Evolutionary conservation across 1,284 basidiomycete species (phyloP).

Genomic region (Cystobasidium sp.): DNA sequence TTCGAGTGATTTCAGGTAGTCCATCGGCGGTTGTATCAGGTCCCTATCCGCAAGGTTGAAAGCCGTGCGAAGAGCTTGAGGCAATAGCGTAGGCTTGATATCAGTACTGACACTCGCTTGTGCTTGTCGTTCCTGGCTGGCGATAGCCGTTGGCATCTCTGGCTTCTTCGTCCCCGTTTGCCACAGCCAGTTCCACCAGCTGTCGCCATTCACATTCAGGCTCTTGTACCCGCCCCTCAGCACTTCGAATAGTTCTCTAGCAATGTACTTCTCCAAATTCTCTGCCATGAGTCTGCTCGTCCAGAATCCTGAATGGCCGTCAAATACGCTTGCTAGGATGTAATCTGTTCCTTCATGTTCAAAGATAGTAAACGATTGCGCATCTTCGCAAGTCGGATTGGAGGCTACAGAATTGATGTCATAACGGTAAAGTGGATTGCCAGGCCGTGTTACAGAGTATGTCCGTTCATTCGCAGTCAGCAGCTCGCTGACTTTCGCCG

Average conservation of each 20-base stretch:
- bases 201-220: slow-evolving; percentile 19
- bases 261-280: slow-evolving; percentile 83
- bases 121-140: background rate
- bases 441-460: slow-evolving; percentile 58
- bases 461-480: slow-evolving; percentile 64
- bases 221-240: slow-evolving; percentile 45
- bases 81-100: slow-evolving; percentile 58
- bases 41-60: slow-evolving; percentile 79
- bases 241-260: slow-evolving; percentile 67
- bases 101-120: background rate
- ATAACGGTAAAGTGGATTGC: slow-evolving; percentile 64
- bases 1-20: slow-evolving; percentile 64
- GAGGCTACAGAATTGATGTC: slow-evolving; percentile 77
- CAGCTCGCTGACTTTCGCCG: slow-evolving; percentile 65
- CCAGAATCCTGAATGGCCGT: slow-evolving; percentile 84
- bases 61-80: slow-evolving; percentile 74
- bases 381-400: slow-evolving; percentile 90
- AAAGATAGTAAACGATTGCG: slow-evolving; percentile 70
- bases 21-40: slow-evolving; percentile 74
- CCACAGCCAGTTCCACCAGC: slow-evolving; percentile 44
- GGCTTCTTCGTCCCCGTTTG: slow-evolving; percentile 39
- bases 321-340: slow-evolving; percentile 57
- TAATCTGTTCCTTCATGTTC: slow-evolving; percentile 48
- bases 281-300: slow-evolving; percentile 85
- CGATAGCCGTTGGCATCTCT: background rate